Base-by-base conservation (phyloP, 352 stramenopile species). In the Globisporangium polare region DNA sequence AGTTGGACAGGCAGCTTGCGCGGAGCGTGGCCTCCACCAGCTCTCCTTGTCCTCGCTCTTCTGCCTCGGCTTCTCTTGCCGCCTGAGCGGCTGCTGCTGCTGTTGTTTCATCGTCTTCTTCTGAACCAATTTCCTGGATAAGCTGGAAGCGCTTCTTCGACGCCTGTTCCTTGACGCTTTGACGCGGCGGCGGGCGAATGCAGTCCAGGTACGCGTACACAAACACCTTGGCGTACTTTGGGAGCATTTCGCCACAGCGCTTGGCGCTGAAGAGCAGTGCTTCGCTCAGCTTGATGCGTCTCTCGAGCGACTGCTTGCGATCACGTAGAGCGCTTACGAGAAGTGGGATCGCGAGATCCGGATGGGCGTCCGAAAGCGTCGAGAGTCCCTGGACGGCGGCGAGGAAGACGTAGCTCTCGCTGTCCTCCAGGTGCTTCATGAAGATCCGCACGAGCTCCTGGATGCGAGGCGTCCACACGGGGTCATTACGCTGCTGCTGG, bases 381-480 rank as follows among this genome's bases (percentile, higher is more conserved):
- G 86, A 68, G 15, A 95, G 57, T 12, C 83, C 83, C 58, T 95
- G 86, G 3, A 95, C 74, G 20, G 86, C 80, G 0, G 86, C 86
- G n/a, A 95, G 74, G 49, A 80, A 95, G 2, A 95, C 86, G 62
- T 95, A 95, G 60, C 86, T 95, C 65, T 95, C 86, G 0, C 56
- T 56, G 65, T 95, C 86, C 33, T 75, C 63, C 22, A 95, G 60
- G 20, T 93, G 74, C 24, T 67, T 57, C 46, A 92, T 61, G 60
- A 89, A 93, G 17, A 94, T 73, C 37, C 52, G 18, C 59, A 84
- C 60, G 27, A 95, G 63, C 42, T 73, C 65, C 54, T 73, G 64
- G 35, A 91, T 80, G 5, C 72, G 78, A 0, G 69, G 69, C 15
- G 61, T 79, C 83, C 79, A 92, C 45, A 70, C 60, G 15, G 62